Evolutionary conservation across 176 grass and related monocot species (phyloP), one percentile per base, ranked within the genome.

Genomic region (Saccharum spontaneum): DNA sequence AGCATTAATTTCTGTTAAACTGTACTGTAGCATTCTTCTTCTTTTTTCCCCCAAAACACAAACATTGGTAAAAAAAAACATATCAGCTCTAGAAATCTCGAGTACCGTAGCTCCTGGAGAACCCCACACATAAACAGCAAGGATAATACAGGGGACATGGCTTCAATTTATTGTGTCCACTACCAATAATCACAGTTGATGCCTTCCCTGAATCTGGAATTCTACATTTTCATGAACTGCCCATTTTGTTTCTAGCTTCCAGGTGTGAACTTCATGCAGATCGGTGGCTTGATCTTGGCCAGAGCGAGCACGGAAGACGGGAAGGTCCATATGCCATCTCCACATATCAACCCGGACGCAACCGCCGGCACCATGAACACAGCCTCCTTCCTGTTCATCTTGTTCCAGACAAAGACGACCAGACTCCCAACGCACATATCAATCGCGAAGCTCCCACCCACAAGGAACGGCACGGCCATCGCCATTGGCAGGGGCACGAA

Each of bases 391-490:
- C 5, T 54, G 50, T 54, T 54, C 50, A 54, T 54, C 17, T 54
- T 54, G 50, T 54, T 54, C 50, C 50, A 54, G 6, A 54, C 50
- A 54, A 54, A 54, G 17, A 54, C 50, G 6, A 18, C 17, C 17
- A 54, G 50, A 54, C 50, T 54, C 50, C 50, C 50, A 7, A 54
- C 17, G 5, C 50, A 54, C 50, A 54, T 54, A 54, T 54, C 50
- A 54, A 54, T 54, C 6, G 50, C 50, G 16, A 54, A 54, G 50
- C 50, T 54, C 6, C 50, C 50, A 20, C 17, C 17, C 50, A 97
- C 91, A 7, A 97, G 81, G 65, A 97, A 97, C 16, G 95, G 95
- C 73, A 94, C 95, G 0, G 92, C 95, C 95, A 97, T 97, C n/a
- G 95, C 95, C 95, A 91, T 97, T 1, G 95, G 92, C 46, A 97